phyloP scores from a whole-genome alignment of 2,329 filamentous ascomycete species.

The Fusarium musae region DNA sequence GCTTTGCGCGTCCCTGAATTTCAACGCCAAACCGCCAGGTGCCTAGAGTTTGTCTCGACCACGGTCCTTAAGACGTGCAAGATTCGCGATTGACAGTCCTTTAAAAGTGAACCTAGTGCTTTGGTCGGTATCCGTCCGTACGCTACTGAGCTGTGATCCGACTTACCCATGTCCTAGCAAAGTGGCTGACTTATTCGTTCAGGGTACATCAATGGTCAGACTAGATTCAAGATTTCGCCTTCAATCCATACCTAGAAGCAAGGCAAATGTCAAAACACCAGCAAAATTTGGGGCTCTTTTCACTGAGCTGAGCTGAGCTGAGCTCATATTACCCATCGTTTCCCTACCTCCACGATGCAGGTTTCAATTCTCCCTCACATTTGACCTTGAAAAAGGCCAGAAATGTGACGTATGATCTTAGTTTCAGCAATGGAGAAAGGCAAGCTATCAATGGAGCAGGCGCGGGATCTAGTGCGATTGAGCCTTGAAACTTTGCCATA shows the following conservation, averaged over 20 bases:
- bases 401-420: constrained; percentile 31
- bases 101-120: constrained; percentile 10
- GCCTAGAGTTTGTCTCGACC: constrained; percentile 14
- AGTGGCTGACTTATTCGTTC: constrained; percentile 27
- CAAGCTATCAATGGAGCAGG: constrained; percentile 20
- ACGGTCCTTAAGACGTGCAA: constrained; percentile 33
- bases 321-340: constrained; percentile 1
- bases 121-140: constrained; percentile 16
- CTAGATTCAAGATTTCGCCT: constrained; percentile 21
- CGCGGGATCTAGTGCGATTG: constrained; percentile 5
- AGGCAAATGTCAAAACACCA: constrained; percentile 1
- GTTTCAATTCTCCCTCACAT: constrained; percentile 38
- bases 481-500: constrained; percentile 29
- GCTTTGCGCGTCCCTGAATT: constrained; percentile 14
- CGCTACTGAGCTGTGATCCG: constrained; percentile 26
- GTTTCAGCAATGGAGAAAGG: constrained; percentile 13
- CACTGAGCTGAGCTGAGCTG: background rate
- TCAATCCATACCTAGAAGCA: background rate
- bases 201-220: constrained; percentile 33
- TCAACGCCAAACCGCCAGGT: constrained; percentile 6
- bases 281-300: background rate
- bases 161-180: constrained; percentile 13
- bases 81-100: constrained; percentile 11
- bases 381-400: constrained; percentile 7
- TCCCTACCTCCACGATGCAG: constrained; percentile 21